phyloP scores from a whole-genome alignment of 441 rosid species.

The Omphalea diandra region DNA sequence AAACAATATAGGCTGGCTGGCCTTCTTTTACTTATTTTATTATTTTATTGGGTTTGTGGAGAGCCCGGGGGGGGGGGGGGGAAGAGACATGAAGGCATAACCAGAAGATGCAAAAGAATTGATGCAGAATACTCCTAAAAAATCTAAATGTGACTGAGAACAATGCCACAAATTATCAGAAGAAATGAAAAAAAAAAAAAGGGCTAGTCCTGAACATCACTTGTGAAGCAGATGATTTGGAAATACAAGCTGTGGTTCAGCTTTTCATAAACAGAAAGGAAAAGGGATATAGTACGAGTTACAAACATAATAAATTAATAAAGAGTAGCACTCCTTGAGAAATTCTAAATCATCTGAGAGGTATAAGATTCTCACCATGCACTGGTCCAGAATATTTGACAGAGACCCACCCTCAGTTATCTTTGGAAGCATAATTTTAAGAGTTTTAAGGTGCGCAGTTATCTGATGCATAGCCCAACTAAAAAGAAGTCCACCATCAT shows the following conservation, averaged over 20 bases:
- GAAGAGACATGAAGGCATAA: neutral
- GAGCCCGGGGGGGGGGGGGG: neutral
- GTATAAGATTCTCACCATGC: constrained; percentile 71
- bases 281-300: neutral
- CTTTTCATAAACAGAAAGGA: neutral
- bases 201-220: no score
- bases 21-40: no score
- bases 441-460: constrained; percentile 90
- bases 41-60: no score
- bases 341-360: neutral
- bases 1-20: no score
- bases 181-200: neutral
- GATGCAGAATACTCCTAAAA: neutral
- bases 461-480: constrained; percentile 99
- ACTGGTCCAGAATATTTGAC: constrained; percentile 88
- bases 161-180: neutral
- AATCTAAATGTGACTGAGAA: neutral
- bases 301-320: neutral
- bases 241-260: neutral
- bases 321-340: neutral
- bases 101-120: neutral
- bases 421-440: constrained; percentile 90
- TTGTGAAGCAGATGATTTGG: neutral
- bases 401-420: constrained; percentile 93
- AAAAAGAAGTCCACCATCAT: constrained; percentile 90